Evolutionary conservation across 2,329 filamentous ascomycete species (phyloP), one percentile per base, ranked within the genome.

Genomic region (Penicillium sclerotigenum): DNA sequence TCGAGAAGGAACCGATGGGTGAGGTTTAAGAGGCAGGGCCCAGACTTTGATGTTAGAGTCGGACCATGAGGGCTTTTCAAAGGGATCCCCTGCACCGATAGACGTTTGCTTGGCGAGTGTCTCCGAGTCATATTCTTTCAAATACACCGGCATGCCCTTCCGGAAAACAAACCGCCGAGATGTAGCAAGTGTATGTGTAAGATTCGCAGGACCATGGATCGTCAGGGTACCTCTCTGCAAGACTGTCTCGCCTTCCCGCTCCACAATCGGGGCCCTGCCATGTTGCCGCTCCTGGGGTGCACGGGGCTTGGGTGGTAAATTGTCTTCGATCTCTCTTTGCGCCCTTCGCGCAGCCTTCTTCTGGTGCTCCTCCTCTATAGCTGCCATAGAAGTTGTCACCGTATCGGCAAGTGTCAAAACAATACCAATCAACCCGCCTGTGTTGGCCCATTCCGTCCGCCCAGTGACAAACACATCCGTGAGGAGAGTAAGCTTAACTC

Each of bases 391-490:
- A 13, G 47, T 42, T 13, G 81, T 77, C 22, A 83, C 73, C 6
- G 81, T 75, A 71, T 94, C 91, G 28, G 92, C 91, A 56, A 96
- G 73, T 5, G 90, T 95, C 62, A 99, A 80, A 55, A 97, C 82
- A 78, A 92, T 83, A 50, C 94, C 94, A 59, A 96, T 77, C 60
- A 97, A 75, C 4, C 94, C 94, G 55, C 94, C 94, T 33, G 84
- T 83, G 65, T 84, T 89, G 29, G 79, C 76, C 91, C 91, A 97
- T 70, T 85, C 81, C 38, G 89, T 83, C 38, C 80, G 81, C 3
- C 94, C 94, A 0, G 90, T 89, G 56, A 99, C 72, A 71, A 99
- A 97, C 56, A 96, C 78, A 66, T 96, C 86, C 45, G 85, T 83
- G 1, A 90, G 79, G 69, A 87, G 87, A 28, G 79, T 73, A 62